Evolutionary conservation across 306 rosid species (phyloP).

Genomic region (Vigna mungo): DNA sequence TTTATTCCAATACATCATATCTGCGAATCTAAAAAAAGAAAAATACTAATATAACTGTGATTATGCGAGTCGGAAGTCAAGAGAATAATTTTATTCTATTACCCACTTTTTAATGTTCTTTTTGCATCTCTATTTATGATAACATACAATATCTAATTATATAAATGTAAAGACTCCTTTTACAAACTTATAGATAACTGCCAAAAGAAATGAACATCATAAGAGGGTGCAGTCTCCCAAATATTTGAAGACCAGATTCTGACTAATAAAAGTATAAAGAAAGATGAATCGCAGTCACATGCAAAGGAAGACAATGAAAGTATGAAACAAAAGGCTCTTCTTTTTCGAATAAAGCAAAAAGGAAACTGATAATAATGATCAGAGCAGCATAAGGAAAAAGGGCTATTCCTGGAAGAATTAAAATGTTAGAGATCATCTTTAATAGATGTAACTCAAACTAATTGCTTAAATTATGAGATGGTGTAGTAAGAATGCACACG

Average conservation of each 20-base stretch:
- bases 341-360: conserved; percentile 22
- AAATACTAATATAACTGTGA: no score
- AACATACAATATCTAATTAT: background rate
- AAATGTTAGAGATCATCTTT: background rate
- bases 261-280: background rate
- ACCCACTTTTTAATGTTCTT: no score
- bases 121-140: background rate
- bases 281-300: conserved; percentile 35
- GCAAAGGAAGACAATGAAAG: conserved; percentile 15
- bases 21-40: no score
- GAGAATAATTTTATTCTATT: no score
- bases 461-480: background rate
- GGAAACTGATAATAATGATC: conserved; percentile 26
- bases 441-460: background rate
- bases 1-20: no score
- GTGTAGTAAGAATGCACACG: background rate
- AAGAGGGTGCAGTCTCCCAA: conserved; percentile 1
- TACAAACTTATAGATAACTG: background rate
- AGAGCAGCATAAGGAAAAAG: conserved; percentile 30
- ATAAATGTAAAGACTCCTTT: background rate
- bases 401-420: conserved; percentile 15
- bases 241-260: conserved; percentile 30
- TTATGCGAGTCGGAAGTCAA: no score
- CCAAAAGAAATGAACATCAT: background rate
- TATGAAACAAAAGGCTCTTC: conserved; percentile 9